phyloP scores from a whole-genome alignment of 2,329 filamentous ascomycete genomes.

The Neophaeococcomyces mojaviensis region DNA sequence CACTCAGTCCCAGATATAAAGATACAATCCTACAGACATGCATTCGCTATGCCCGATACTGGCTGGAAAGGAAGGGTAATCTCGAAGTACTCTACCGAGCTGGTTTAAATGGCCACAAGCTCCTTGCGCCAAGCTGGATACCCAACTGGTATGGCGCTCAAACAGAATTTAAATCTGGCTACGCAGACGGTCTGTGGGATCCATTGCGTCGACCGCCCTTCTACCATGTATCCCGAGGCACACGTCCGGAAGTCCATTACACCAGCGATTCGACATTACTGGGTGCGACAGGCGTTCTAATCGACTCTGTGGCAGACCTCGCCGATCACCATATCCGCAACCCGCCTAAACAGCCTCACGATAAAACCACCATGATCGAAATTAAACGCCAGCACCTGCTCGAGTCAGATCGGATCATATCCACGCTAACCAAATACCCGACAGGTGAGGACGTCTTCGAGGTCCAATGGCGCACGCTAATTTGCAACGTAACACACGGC shows the following conservation, averaged over 20 bases:
- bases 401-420: background rate
- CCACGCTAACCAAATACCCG: background rate
- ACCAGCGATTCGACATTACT: background rate
- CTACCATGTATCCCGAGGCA: background rate
- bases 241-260: background rate
- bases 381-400: background rate
- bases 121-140: background rate
- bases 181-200: background rate
- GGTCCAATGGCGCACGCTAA: background rate
- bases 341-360: background rate
- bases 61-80: background rate
- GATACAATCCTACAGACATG: background rate
- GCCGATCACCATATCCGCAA: background rate
- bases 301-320: background rate
- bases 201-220: background rate
- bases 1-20: background rate
- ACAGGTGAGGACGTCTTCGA: background rate
- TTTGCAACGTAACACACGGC: background rate
- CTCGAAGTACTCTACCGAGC: background rate
- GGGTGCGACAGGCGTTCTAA: background rate
- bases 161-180: background rate
- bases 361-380: background rate
- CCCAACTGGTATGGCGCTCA: background rate
- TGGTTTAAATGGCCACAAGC: background rate
- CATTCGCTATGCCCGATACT: background rate